These are phyloP conservation scores for Fraxinus platypoda DNA, from an alignment of 305 asterid genomes.

Conservation along the genomic window DNA sequence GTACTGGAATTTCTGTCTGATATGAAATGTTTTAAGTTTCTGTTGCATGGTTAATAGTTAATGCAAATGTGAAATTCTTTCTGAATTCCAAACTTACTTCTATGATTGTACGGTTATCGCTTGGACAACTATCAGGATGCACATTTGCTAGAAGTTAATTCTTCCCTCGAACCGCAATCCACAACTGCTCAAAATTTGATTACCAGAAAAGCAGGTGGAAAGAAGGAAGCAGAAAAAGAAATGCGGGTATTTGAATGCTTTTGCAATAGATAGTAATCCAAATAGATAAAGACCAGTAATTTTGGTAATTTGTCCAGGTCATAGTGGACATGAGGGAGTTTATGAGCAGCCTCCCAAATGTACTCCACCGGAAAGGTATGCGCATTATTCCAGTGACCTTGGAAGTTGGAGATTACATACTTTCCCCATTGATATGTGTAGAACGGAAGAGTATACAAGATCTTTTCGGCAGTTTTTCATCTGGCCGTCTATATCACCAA, in stretches of 20 bases:
- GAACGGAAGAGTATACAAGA: constrained; percentile 95
- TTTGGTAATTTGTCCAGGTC: constrained; percentile 46
- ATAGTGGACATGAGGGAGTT: constrained; percentile 99
- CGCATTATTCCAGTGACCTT: constrained; percentile 83
- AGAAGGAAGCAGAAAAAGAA: constrained; percentile 71
- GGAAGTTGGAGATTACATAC: constrained; percentile 96
- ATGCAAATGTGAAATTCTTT: not conserved
- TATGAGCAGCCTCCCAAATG: constrained; percentile 99
- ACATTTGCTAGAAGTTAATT: constrained; percentile 48
- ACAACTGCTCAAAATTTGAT: constrained; percentile 56
- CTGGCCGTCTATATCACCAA: constrained; percentile 92
- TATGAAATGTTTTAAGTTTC: constrained; percentile 1
- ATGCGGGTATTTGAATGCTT: constrained; percentile 60
- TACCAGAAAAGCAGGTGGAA: constrained; percentile 96
- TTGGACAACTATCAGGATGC: constrained; percentile 60
- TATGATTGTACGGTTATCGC: constrained; percentile 13
- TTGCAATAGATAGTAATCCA: not conserved
- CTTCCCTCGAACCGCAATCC: constrained; percentile 62
- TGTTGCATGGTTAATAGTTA: constrained; percentile 5
- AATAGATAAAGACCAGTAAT: constrained; percentile 1
- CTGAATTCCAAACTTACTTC: not conserved
- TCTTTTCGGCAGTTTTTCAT: constrained; percentile 86
- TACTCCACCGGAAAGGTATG: constrained; percentile 93
- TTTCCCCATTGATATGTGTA: constrained; percentile 90
- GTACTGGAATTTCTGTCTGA: not conserved